Conservation (phyloP, 2,329 filamentous ascomycete species). For the Fusarium sp. region DNA sequence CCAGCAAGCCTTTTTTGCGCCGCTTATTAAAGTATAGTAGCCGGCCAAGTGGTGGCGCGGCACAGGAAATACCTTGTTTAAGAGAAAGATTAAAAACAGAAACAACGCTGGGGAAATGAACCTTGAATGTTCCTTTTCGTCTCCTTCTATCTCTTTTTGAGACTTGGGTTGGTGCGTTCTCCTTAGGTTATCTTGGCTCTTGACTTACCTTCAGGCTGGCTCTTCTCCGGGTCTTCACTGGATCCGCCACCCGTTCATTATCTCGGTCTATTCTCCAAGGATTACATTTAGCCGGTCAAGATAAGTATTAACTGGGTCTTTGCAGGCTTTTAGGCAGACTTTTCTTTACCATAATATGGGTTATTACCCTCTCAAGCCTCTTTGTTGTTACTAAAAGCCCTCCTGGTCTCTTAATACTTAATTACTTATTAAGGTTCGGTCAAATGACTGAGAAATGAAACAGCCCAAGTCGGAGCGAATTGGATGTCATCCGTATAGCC, state of each 20-base stretch:
- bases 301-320: constrained; percentile 20
- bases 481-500: constrained; percentile 5
- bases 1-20: constrained; percentile 10
- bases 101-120: no score
- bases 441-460: constrained; percentile 19
- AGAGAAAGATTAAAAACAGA: no score
- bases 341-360: background rate
- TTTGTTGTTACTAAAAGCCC: background rate
- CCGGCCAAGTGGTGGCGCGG: constrained; percentile 13
- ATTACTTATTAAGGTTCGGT: constrained; percentile 1
- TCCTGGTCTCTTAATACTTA: background rate
- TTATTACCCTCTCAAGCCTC: background rate
- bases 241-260: constrained; percentile 44
- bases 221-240: constrained; percentile 35
- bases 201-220: constrained; percentile 19
- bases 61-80: constrained; percentile 21
- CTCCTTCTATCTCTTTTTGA: constrained; percentile 2
- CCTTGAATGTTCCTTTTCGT: background rate
- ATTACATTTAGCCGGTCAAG: constrained; percentile 44
- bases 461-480: constrained; percentile 4
- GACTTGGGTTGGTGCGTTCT: constrained; percentile 39
- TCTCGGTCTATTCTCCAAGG: constrained; percentile 41
- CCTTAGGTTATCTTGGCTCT: constrained; percentile 26
- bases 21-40: constrained; percentile 28
- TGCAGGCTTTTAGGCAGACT: constrained; percentile 27